Evolutionary conservation across 208 protist species (phyloP), one percentile per base, ranked within the genome.

Genomic region (Lotmaria passim): DNA sequence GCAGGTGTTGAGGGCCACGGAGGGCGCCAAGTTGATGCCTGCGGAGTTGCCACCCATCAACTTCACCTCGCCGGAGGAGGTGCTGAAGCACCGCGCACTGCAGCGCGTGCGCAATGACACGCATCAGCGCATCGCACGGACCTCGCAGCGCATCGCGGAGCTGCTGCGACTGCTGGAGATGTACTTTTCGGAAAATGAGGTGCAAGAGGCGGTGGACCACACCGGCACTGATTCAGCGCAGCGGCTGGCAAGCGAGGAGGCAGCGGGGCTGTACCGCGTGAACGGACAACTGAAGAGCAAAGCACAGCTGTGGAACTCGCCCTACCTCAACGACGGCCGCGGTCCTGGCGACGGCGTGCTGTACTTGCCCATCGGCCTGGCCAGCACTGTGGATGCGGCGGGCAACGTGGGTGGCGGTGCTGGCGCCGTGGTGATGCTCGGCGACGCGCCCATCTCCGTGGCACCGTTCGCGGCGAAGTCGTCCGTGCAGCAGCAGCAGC

Each of bases 61-160:
- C n/a, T 75, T 67, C 69, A 48, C 38, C 0, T 41, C 58, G 0
- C 23, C 60, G 5, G 52, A 75, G 33, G 69, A 53, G 41, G 51
- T 68, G 60, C 50, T 75, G 38, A 53, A 64, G 39, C 34, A 48
- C 48, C 60, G 43, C 24, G 44, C 56, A 7, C 23, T 76, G 71
- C 44, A 65, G 55, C 21, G 28, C 1, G 30, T 76, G 5, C 46
- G 59, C 51, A 41, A 43, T 3, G 61, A 61, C 55, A 64, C 65
- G 10, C 64, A 84, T 24, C 33, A 73, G 33, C 60, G 79, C 38
- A 69, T 84, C 30, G 48, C 34, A 3, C 7, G 1, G 7, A 68
- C 73, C 5, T 78, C 69, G 15, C 64, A 63, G 39, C 73, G 65
- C 48, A 84, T 84, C 66, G 52, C 53, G 30, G 79, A 79, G 53